phyloP scores from a whole-genome alignment of 2,329 filamentous ascomycete species.

The Trichocomaceae sp. region DNA sequence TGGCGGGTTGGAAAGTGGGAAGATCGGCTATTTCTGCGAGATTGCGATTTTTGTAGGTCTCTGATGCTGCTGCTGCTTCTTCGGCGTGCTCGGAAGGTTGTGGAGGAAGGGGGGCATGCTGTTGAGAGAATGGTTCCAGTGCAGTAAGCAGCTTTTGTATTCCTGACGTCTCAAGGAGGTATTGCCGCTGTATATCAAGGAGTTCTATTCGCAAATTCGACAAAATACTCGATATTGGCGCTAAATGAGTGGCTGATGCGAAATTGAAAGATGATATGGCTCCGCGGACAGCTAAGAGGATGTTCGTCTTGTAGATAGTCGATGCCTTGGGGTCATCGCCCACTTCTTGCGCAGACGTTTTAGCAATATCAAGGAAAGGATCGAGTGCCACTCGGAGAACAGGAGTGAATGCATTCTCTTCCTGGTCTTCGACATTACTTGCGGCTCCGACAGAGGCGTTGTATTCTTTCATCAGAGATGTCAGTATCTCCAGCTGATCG shows the following conservation, averaged over 20 bases:
- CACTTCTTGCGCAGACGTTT: slow-evolving; percentile 46
- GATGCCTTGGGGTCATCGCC: slow-evolving; percentile 33
- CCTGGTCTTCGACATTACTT: slow-evolving; percentile 44
- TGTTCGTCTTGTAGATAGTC: slow-evolving; percentile 47
- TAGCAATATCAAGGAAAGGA: slow-evolving; percentile 65
- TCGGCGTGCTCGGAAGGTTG: neutral
- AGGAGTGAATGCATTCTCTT: slow-evolving; percentile 64
- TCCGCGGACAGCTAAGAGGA: slow-evolving; percentile 36
- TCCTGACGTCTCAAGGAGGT: slow-evolving; percentile 69
- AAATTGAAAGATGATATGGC: slow-evolving; percentile 49
- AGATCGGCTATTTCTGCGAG: slow-evolving; percentile 51
- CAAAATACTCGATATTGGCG: slow-evolving; percentile 49
- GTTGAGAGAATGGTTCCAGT: slow-evolving; percentile 40
- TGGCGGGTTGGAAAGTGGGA: slow-evolving; percentile 52
- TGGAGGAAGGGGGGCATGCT: neutral
- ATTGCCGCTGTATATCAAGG: slow-evolving; percentile 61
- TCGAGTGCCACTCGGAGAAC: slow-evolving; percentile 75
- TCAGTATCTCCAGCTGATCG: slow-evolving; percentile 71
- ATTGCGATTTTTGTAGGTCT: slow-evolving; percentile 34
- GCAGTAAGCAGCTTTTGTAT: slow-evolving; percentile 58
- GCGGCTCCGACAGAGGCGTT: slow-evolving; percentile 63
- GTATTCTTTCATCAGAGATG: slow-evolving; percentile 74
- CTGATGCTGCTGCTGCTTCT: neutral
- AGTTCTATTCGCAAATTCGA: slow-evolving; percentile 46
- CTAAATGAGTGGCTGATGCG: slow-evolving; percentile 53